Conservation (phyloP, 2,329 filamentous ascomycete genomes). For the Sclerotinia glacialis region DNA sequence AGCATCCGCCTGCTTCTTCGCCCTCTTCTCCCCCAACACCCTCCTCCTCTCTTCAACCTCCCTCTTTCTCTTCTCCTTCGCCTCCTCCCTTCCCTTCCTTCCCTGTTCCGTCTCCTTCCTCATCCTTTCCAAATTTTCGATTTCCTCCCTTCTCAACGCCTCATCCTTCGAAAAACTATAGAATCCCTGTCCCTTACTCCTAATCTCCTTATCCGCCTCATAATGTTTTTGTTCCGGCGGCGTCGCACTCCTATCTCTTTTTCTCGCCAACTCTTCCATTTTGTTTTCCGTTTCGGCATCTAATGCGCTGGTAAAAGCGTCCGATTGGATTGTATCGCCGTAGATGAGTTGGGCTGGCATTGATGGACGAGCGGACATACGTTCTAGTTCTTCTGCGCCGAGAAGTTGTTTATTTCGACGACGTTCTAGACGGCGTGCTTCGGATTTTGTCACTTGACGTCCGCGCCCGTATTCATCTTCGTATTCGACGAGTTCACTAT, state of each 20-base stretch:
- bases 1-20: constrained; percentile 66
- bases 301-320: constrained; percentile 59
- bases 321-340: constrained; percentile 78
- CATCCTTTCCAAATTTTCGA: constrained; percentile 65
- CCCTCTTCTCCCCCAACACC: constrained; percentile 48
- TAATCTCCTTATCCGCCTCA: constrained; percentile 77
- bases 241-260: constrained; percentile 75
- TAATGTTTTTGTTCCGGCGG: constrained; percentile 82
- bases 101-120: constrained; percentile 64
- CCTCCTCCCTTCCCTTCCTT: constrained; percentile 50
- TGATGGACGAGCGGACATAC: constrained; percentile 64
- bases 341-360: constrained; percentile 73
- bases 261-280: constrained; percentile 76
- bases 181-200: constrained; percentile 86
- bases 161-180: constrained; percentile 83
- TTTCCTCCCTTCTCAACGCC: constrained; percentile 63
- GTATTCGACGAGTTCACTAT: constrained; percentile 71
- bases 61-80: constrained; percentile 55
- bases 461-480: constrained; percentile 90
- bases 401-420: constrained; percentile 51
- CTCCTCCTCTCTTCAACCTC: constrained; percentile 59
- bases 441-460: constrained; percentile 66
- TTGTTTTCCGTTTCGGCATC: constrained; percentile 64
- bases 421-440: constrained; percentile 63
- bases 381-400: constrained; percentile 60